phyloP scores from a whole-genome alignment of 192 early-diverging fungal genomes.

The Coemansia sp. region DNA sequence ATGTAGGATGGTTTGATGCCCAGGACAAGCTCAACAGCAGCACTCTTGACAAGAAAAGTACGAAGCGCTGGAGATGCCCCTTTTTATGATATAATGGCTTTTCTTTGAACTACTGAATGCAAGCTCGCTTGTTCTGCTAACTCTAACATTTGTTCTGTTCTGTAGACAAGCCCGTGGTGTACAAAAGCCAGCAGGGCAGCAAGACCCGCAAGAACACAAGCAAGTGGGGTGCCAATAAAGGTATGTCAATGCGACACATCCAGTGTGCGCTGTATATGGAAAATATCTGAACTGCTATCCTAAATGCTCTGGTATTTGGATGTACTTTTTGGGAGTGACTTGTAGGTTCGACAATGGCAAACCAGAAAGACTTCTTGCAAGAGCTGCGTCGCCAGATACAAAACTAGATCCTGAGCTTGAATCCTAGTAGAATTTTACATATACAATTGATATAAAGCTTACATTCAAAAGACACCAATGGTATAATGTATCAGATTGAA shows the following conservation, averaged over 20 bases:
- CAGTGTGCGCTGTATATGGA: not conserved
- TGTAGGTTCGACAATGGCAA: conserved; percentile 50
- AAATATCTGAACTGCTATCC: not conserved
- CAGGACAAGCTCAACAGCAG: conserved; percentile 29
- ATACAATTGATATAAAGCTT: no score
- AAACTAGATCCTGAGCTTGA: not conserved
- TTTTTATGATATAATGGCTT: not conserved
- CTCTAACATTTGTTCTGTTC: not conserved
- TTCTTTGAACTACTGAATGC: not conserved
- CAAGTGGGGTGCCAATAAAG: conserved; percentile 34
- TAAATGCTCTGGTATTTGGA: not conserved
- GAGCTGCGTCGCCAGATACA: conserved; percentile 47
- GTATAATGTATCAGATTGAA: not conserved
- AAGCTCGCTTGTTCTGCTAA: not conserved
- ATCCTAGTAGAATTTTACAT: no score
- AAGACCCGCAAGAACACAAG: not conserved
- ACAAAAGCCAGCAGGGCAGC: conserved; percentile 19
- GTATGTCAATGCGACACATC: conserved; percentile 7
- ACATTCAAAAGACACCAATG: no score
- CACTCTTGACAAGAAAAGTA: conserved; percentile 12
- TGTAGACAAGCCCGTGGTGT: conserved; percentile 36
- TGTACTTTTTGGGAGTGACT: not conserved
- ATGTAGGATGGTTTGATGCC: conserved; percentile 49
- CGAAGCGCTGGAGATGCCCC: not conserved
- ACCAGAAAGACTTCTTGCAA: conserved; percentile 49